Percentiles rank a stretch among this genome's conserved stretches.
These are phyloP conservation scores for Serendipita vermifera DNA, from an alignment of 768 basidiomycete species.

Conservation along the genomic window DNA sequence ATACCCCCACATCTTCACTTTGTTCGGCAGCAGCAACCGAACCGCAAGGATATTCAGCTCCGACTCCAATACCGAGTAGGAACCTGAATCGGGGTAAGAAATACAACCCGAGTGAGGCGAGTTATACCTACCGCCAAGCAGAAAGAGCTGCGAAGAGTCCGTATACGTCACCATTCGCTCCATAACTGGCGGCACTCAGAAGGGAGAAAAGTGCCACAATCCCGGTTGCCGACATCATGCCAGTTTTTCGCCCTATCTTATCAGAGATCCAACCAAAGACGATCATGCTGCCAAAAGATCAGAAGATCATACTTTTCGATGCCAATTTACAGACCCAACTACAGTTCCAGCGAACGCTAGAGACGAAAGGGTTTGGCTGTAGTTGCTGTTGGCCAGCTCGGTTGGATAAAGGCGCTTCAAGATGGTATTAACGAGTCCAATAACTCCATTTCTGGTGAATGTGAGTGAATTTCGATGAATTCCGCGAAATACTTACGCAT, in stretches of 20 bases:
- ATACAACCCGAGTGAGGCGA: neutral
- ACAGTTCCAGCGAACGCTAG: slow-evolving; percentile 75
- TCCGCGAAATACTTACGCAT: slow-evolving; percentile 27
- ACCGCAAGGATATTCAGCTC: slow-evolving; percentile 84
- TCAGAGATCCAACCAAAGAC: slow-evolving; percentile 57
- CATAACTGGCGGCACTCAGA: slow-evolving; percentile 70
- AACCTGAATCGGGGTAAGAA: slow-evolving; percentile 36
- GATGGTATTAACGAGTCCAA: slow-evolving; percentile 31
- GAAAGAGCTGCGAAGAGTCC: slow-evolving; percentile 69
- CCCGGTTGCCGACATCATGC: slow-evolving; percentile 76
- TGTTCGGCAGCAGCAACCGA: slow-evolving; percentile 82
- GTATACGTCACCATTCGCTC: slow-evolving; percentile 53
- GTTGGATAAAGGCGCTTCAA: slow-evolving; percentile 54
- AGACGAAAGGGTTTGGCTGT: slow-evolving; percentile 50
- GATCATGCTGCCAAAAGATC: slow-evolving; percentile 2
- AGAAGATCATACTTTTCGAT: neutral
- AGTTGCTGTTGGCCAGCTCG: slow-evolving; percentile 39
- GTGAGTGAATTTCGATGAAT: slow-evolving; percentile 23
- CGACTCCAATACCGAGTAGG: slow-evolving; percentile 76
- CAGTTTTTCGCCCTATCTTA: slow-evolving; percentile 72
- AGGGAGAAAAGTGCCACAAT: slow-evolving; percentile 78
- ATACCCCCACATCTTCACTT: slow-evolving; percentile 69
- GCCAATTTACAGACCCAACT: slow-evolving; percentile 35
- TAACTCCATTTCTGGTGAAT: slow-evolving; percentile 36
- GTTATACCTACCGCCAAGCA: slow-evolving; percentile 48